These are phyloP conservation scores for Cucumis cinereus DNA, from an alignment of 306 rosid species.

Conservation along the genomic window DNA sequence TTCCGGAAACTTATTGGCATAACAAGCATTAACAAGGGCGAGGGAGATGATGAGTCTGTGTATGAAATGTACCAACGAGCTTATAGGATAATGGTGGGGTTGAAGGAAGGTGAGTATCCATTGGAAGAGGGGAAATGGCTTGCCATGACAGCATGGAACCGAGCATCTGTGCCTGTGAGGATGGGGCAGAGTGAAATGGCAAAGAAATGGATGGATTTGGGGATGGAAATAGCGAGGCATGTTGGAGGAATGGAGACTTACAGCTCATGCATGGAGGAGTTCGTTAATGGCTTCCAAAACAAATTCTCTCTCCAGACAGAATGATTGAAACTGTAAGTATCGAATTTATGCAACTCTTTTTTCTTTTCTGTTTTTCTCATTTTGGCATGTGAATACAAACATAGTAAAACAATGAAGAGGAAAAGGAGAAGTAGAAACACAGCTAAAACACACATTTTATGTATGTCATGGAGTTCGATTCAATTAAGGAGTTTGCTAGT, in stretches of 20 bases:
- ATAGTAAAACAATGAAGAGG: neutral
- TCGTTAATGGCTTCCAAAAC: slow-evolving; percentile 32
- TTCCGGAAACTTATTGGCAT: slow-evolving; percentile 63
- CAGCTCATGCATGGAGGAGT: slow-evolving; percentile 73
- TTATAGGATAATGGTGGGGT: slow-evolving; percentile 72
- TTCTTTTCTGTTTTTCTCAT: neutral
- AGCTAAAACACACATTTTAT: neutral
- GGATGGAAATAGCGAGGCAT: slow-evolving; percentile 64
- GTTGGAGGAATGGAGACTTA: slow-evolving; percentile 80
- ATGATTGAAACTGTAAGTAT: neutral
- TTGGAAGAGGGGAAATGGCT: slow-evolving; percentile 89
- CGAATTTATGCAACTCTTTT: neutral
- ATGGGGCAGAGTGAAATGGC: slow-evolving; percentile 66
- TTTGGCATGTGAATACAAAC: neutral
- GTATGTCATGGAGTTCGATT: neutral
- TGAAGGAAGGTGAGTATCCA: slow-evolving; percentile 79
- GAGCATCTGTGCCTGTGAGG: slow-evolving; percentile 72
- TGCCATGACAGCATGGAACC: slow-evolving; percentile 90
- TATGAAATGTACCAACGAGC: slow-evolving; percentile 63
- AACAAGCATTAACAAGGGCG: slow-evolving; percentile 62
- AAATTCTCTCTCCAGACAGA: slow-evolving; percentile 19
- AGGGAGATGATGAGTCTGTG: slow-evolving; percentile 67
- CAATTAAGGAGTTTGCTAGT: neutral
- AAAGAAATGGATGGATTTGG: slow-evolving; percentile 72
- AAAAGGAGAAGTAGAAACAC: neutral